Conservation (phyloP, 805 yeast genomes). For the Metschnikowia cerradonensis region DNA sequence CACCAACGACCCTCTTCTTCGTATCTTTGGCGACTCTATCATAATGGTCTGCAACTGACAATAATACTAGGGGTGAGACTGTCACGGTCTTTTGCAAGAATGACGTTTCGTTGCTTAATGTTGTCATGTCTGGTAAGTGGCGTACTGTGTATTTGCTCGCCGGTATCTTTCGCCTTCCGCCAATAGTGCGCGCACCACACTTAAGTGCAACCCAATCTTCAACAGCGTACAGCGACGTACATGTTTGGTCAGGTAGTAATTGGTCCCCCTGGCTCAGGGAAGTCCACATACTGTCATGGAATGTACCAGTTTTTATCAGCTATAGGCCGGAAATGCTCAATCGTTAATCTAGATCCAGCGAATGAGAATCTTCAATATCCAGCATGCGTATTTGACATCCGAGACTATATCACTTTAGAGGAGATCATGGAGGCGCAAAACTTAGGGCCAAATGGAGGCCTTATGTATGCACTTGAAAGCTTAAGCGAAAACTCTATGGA, state of each 20-base stretch:
- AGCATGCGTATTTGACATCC: conserved; percentile 63
- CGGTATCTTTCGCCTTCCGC: conserved; percentile 7
- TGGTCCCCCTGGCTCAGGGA: conserved; percentile 98
- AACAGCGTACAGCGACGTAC: background rate
- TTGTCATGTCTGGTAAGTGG: conserved; percentile 17
- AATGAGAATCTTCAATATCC: conserved; percentile 70
- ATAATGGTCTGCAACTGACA: conserved; percentile 94
- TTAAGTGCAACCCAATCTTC: background rate
- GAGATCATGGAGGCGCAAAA: conserved; percentile 70
- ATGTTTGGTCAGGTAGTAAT: conserved; percentile 87
- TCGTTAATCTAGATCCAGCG: conserved; percentile 90
- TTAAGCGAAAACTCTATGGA: conserved; percentile 44
- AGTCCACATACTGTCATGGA: conserved; percentile 92
- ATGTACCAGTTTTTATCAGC: conserved; percentile 89
- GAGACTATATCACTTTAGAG: conserved; percentile 72
- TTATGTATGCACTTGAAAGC: conserved; percentile 80
- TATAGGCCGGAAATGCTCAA: conserved; percentile 83
- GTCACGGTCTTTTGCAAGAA: conserved; percentile 59
- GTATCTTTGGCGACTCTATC: conserved; percentile 71
- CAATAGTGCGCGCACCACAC: conserved; percentile 13
- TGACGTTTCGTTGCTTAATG: conserved; percentile 33
- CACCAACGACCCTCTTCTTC: conserved; percentile 89
- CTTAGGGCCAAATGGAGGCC: conserved; percentile 87
- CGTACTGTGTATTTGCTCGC: conserved; percentile 2
- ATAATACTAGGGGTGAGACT: conserved; percentile 91